phyloP scores from a whole-genome alignment of 2,329 filamentous ascomycete species.

The Aspergillus intermedius region DNA sequence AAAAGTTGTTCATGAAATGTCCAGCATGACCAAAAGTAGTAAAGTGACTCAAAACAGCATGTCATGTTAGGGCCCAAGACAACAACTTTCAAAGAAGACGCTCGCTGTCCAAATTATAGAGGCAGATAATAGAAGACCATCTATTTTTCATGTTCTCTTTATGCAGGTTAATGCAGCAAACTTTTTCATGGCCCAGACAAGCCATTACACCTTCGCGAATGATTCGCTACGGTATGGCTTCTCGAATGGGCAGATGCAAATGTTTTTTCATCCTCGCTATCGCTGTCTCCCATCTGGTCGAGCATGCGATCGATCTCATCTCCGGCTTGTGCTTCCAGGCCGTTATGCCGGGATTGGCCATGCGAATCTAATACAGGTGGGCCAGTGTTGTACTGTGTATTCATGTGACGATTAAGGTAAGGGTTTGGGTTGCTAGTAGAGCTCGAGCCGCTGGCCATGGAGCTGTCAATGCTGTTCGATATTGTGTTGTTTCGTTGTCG shows the following conservation, averaged over 20 bases:
- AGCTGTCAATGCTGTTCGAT: conserved; percentile 21
- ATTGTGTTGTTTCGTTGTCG: conserved; percentile 15
- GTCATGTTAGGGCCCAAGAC: too few species aligned
- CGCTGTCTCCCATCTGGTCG: conserved; percentile 35
- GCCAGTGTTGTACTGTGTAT: not conserved
- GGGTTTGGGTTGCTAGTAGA: conserved; percentile 9
- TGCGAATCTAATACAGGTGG: not conserved
- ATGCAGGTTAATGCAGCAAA: too few species aligned
- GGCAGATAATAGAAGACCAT: too few species aligned
- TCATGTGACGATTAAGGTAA: conserved; percentile 8
- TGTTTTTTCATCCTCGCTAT: conserved; percentile 27
- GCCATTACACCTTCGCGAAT: not conserved
- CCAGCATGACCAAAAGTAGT: too few species aligned
- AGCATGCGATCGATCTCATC: conserved; percentile 37
- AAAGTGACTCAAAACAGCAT: too few species aligned
- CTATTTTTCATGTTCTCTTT: too few species aligned
- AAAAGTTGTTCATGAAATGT: too few species aligned
- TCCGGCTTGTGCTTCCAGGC: conserved; percentile 28
- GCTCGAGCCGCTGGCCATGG: conserved; percentile 12
- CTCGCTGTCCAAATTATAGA: too few species aligned
- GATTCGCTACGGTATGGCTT: not conserved
- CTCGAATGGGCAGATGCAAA: not conserved
- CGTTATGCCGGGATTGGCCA: conserved; percentile 2
- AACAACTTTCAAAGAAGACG: too few species aligned
- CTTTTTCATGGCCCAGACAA: not conserved